Conservation (phyloP, 805 yeast species). For the Candida caryicola region DNA sequence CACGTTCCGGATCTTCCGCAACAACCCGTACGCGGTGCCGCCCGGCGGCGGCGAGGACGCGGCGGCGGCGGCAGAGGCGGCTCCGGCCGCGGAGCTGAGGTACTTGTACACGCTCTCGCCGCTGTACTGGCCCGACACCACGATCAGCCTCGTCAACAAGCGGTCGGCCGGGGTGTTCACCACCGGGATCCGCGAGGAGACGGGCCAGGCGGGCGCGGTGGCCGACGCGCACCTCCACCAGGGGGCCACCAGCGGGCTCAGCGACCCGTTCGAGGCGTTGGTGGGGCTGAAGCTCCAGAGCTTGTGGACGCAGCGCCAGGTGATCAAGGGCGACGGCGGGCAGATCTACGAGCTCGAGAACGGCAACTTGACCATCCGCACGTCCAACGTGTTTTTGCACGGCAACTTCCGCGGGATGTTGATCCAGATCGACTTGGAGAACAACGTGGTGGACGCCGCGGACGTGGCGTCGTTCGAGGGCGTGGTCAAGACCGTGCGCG, state of each 20-base stretch:
- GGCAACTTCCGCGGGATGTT: slow-evolving; percentile 72
- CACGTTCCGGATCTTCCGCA: slow-evolving; percentile 64
- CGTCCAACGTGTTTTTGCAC: slow-evolving; percentile 71
- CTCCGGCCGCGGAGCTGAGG: slow-evolving; percentile 33
- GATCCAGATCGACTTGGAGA: slow-evolving; percentile 50
- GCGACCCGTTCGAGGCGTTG: slow-evolving; percentile 57
- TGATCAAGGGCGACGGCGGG: slow-evolving; percentile 74
- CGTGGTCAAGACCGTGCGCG: slow-evolving; percentile 25
- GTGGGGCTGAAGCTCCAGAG: slow-evolving; percentile 59
- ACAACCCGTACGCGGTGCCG: slow-evolving; percentile 54
- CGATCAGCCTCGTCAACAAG: slow-evolving; percentile 49
- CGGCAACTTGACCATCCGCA: slow-evolving; percentile 53
- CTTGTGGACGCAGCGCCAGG: slow-evolving; percentile 67
- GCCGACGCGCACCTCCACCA: slow-evolving; percentile 40
- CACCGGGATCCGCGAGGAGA: slow-evolving; percentile 32
- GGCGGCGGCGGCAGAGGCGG: slow-evolving; percentile 23
- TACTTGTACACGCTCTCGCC: slow-evolving; percentile 51
- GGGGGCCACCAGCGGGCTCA: slow-evolving; percentile 54
- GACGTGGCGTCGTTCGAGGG: not conserved
- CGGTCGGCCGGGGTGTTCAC: slow-evolving; percentile 35
- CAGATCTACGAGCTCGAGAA: slow-evolving; percentile 54
- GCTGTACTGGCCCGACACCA: slow-evolving; percentile 46
- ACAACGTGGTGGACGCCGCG: not conserved
- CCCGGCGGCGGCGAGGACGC: slow-evolving; percentile 29
- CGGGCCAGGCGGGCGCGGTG: slow-evolving; percentile 22